These are phyloP conservation scores for Carex myosuroides DNA, from an alignment of 176 grass and related monocot genomes.

Conservation along the genomic window DNA sequence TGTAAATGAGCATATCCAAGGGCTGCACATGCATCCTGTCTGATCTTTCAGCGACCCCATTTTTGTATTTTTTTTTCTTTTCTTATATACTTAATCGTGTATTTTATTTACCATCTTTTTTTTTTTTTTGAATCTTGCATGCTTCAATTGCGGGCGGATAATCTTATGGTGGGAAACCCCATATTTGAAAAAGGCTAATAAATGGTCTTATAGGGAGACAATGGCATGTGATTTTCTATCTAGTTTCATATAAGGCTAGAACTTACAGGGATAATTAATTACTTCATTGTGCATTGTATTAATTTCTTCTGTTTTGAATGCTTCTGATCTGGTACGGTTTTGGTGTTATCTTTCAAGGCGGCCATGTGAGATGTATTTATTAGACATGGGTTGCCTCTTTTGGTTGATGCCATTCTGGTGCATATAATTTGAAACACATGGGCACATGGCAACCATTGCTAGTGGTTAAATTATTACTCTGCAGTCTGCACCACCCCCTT, in stretches of 20 bases:
- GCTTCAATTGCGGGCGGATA: background rate
- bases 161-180: background rate
- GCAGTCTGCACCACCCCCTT: background rate
- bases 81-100: constrained; percentile 6
- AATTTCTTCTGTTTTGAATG: background rate
- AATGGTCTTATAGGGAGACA: constrained; percentile 15
- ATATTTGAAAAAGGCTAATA: constrained; percentile 5
- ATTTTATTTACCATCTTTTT: background rate
- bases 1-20: constrained; percentile 14
- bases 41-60: background rate
- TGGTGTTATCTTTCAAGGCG: background rate
- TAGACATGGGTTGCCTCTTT: background rate
- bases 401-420: constrained; percentile 3
- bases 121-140: background rate
- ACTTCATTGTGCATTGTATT: background rate
- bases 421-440: background rate
- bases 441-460: background rate
- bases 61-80: constrained; percentile 14
- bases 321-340: background rate
- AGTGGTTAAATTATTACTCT: background rate
- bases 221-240: constrained; percentile 10
- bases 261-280: constrained; percentile 3
- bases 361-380: constrained; percentile 21
- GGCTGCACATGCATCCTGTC: background rate
- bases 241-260: background rate